Evolutionary conservation across 2,329 filamentous ascomycete genomes (phyloP), one percentile per base, ranked within the genome.

Genomic region (Tolypocladium amazonense): DNA sequence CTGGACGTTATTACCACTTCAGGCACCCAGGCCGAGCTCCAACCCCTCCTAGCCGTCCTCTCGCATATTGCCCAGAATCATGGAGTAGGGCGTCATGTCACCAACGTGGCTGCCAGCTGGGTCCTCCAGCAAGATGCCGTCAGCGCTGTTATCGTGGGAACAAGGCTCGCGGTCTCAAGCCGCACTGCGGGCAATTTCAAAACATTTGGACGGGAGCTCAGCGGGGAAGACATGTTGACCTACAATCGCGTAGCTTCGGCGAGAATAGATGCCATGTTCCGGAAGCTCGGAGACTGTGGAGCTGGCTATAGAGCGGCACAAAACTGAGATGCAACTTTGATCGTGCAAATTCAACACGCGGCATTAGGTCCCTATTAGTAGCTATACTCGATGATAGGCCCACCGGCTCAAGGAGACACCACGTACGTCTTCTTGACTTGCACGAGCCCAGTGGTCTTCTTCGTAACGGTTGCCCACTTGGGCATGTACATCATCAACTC

Each of bases 401-500:
- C 4, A 20, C 18, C 27, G 18, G 18, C 60, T 76, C 65, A 83
- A 20, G 59, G 56, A 33, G 50, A n/a, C 39, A 85, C 71, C 61
- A 76, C 77, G 71, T 89, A 93, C 59, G 75, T 75, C 77, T 88
- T 92, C 68, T 80, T 86, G 27, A 89, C 92, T 71, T 96, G 89
- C 37, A 96, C 88, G 66, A 97, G 74, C 0, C 90, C 92, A 74
- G 92, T 88, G 33, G 79, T 79, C 63, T 84, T 75, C 75, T 96
- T 97, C 4, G 86, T 86, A 35, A 92, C 78, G 12, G 87, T 86
- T 8, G 86, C 85, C 94, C 94, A 99, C 5, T 79, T 76, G 0
- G 94, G 94, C 65, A 86, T 81, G 73, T 86, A 97, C 70, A 86
- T 82, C 65, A 82, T 77, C 56, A 90, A 79, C 74, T 97, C 92